Evolutionary conservation across 139 green algal species (phyloP).

Genomic region (Chlorella sp.): DNA sequence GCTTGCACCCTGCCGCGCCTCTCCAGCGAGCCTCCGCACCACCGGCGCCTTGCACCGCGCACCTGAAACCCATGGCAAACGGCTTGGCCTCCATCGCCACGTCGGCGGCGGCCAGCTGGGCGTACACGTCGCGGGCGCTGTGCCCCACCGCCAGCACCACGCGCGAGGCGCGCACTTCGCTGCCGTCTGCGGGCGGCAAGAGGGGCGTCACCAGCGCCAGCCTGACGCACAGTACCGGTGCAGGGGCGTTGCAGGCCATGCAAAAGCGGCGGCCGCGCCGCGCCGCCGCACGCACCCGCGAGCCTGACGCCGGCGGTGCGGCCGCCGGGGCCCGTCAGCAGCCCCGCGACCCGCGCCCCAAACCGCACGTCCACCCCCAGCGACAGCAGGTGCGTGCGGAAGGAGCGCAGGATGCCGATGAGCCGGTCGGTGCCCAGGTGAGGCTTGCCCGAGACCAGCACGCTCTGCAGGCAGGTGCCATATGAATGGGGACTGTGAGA

Average conservation of each 20-base stretch:
- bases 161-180: slow-evolving; percentile 36
- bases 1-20: too few relatives aligned
- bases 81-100: slow-evolving; percentile 72
- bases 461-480: slow-evolving; percentile 44
- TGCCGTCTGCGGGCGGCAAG: slow-evolving; percentile 36
- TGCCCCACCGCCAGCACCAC: slow-evolving; percentile 77
- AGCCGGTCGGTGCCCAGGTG: slow-evolving; percentile 87
- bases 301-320: slow-evolving; percentile 54
- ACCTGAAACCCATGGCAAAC: slow-evolving; percentile 82
- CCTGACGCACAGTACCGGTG: background rate
- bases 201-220: background rate
- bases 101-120: slow-evolving; percentile 44
- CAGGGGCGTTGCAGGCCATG: too few relatives aligned
- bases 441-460: slow-evolving; percentile 79
- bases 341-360: slow-evolving; percentile 51
- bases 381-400: slow-evolving; percentile 57
- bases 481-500: background rate
- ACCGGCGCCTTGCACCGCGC: too few relatives aligned
- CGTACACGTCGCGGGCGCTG: slow-evolving; percentile 66
- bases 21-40: too few relatives aligned
- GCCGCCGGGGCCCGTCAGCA: slow-evolving; percentile 54
- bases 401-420: slow-evolving; percentile 69
- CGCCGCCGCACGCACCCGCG: slow-evolving; percentile 10
- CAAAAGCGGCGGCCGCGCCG: too few relatives aligned
- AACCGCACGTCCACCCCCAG: slow-evolving; percentile 70